Percentiles rank a stretch among this genome's conserved stretches.
phyloP scores from a whole-genome alignment of 371 early-diverging fungal species.

The Mucor plumbeus region DNA sequence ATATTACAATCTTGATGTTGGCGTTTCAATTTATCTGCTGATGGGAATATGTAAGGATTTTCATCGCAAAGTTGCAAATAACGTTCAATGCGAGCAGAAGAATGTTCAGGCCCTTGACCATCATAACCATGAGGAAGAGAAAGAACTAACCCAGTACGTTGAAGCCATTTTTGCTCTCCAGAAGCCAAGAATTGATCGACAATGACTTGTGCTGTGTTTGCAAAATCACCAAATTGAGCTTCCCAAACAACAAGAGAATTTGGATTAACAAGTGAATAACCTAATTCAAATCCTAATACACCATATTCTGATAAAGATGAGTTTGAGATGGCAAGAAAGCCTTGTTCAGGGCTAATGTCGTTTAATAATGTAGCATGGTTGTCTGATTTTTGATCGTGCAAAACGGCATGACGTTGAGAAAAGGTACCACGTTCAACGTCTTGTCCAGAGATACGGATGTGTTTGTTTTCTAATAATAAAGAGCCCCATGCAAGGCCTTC shows the following conservation, averaged over 20 bases:
- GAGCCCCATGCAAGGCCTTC: slow-evolving; percentile 95
- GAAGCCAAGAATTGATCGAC: slow-evolving; percentile 95
- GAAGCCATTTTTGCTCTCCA: slow-evolving; percentile 97
- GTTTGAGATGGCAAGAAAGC: slow-evolving; percentile 90
- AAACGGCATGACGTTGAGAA: slow-evolving; percentile 96
- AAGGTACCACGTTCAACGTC: slow-evolving; percentile 99
- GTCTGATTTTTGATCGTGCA: slow-evolving; percentile 90
- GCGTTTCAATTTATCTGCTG: slow-evolving; percentile 76
- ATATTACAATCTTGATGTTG: slow-evolving; percentile 98
- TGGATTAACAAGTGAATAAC: slow-evolving; percentile 93
- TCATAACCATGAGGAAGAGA: slow-evolving; percentile 97
- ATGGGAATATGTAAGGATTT: slow-evolving; percentile 86
- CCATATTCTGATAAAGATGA: slow-evolving; percentile 95
- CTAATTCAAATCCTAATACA: slow-evolving; percentile 94
- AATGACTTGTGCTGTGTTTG: slow-evolving; percentile 95
- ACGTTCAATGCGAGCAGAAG: slow-evolving; percentile 93
- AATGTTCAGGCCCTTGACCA: slow-evolving; percentile 98
- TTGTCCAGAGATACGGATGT: slow-evolving; percentile 59
- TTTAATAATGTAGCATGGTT: slow-evolving; percentile 76
- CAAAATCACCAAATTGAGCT: slow-evolving; percentile 99
- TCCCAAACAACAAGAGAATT: slow-evolving; percentile 95
- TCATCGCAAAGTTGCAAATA: slow-evolving; percentile 95
- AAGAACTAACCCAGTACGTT: slow-evolving; percentile 90
- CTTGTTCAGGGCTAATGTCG: slow-evolving; percentile 83
- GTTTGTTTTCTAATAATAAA: slow-evolving; percentile 66